phyloP scores from a whole-genome alignment of 2,329 filamentous ascomycete species.

The Colletotrichum karsti region DNA sequence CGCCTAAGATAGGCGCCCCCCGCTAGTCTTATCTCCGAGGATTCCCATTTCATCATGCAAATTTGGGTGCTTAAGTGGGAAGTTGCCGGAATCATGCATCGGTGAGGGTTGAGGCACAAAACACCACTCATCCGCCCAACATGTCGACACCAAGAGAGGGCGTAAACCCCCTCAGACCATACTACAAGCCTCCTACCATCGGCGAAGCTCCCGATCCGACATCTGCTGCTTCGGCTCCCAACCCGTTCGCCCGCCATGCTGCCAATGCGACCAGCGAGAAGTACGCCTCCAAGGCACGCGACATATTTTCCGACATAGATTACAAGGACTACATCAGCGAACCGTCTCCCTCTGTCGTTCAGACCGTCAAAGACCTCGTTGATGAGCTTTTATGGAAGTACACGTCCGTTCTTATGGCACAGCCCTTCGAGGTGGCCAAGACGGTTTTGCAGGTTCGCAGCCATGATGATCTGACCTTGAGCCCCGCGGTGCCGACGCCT shows the following conservation, averaged over 20 bases:
- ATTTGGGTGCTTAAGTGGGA: slow-evolving; percentile 11
- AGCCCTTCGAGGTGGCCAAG: slow-evolving; percentile 98
- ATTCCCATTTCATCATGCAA: slow-evolving; percentile 40
- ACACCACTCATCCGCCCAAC: slow-evolving; percentile 30
- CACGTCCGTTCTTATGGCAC: slow-evolving; percentile 84
- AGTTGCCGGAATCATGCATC: slow-evolving; percentile 28
- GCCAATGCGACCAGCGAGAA: slow-evolving; percentile 48
- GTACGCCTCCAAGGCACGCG: slow-evolving; percentile 75
- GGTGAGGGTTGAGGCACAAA: slow-evolving; percentile 18
- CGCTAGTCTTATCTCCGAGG: slow-evolving; percentile 32
- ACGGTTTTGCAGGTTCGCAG: slow-evolving; percentile 82
- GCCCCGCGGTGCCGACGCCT: slow-evolving; percentile 35
- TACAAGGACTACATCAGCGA: slow-evolving; percentile 89
- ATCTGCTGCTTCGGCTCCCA: slow-evolving; percentile 47
- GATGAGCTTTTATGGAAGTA: slow-evolving; percentile 95
- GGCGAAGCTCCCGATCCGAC: slow-evolving; percentile 52
- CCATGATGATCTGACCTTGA: slow-evolving; percentile 52
- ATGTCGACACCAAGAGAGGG: slow-evolving; percentile 57
- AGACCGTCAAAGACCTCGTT: slow-evolving; percentile 78
- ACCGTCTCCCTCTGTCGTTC: slow-evolving; percentile 76
- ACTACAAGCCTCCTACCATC: slow-evolving; percentile 72
- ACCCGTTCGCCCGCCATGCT: slow-evolving; percentile 49
- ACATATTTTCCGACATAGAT: slow-evolving; percentile 89
- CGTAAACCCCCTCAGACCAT: slow-evolving; percentile 73
- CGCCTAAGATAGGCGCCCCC: neutral